Conservation (phyloP, 345 rosid genomes). For the Aquilaria sinensis region DNA sequence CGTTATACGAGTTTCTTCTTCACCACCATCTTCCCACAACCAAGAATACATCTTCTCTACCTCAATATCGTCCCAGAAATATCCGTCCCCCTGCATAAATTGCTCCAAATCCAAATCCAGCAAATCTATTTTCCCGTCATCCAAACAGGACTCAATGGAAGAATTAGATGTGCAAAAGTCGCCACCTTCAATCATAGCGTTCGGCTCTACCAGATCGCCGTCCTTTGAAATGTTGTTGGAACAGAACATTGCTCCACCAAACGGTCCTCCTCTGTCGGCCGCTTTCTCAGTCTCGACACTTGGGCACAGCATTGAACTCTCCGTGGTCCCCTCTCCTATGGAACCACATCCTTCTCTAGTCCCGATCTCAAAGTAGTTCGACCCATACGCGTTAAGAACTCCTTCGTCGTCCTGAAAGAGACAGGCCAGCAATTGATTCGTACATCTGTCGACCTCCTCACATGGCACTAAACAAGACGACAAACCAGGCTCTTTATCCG, state of each 20-base stretch:
- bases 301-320: conserved; percentile 4
- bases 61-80: conserved; percentile 8
- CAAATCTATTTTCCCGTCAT: conserved; percentile 24
- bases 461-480: neutral
- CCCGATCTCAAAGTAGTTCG: conserved; percentile 8
- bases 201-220: conserved; percentile 1
- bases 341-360: conserved; percentile 7
- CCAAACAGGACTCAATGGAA: conserved; percentile 5
- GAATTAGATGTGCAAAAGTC: no score
- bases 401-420: conserved; percentile 18
- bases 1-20: neutral
- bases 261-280: conserved; percentile 7
- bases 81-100: conserved; percentile 1
- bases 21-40: conserved; percentile 28
- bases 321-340: conserved; percentile 6
- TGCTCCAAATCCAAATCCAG: conserved; percentile 24
- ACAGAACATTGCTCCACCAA: neutral
- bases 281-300: neutral
- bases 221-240: conserved; percentile 9
- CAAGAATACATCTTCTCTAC: conserved; percentile 19
- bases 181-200: neutral
- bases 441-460: no score
- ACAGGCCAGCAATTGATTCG: conserved; percentile 8
- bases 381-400: conserved; percentile 3
- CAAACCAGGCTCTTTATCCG: neutral